Evolutionary conservation across 805 yeast species (phyloP).

Genomic region (Debaryomyces hansenii): DNA sequence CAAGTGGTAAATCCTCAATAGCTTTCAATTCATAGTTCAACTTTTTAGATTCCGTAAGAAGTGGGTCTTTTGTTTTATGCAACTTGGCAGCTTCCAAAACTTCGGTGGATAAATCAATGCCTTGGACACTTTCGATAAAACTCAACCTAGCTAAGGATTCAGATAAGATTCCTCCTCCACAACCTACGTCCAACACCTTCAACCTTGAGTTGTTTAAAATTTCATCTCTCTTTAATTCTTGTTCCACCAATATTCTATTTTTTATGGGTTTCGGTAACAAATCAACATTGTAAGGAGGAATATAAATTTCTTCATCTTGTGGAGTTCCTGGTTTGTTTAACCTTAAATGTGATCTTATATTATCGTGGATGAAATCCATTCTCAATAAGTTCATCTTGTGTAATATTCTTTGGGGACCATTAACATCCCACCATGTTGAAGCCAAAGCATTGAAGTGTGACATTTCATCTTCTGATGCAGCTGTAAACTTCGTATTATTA

Average conservation of each 20-base stretch:
- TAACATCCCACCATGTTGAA: slow-evolving; percentile 96
- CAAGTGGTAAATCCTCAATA: slow-evolving; percentile 54
- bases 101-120: slow-evolving; percentile 82
- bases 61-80: slow-evolving; percentile 70
- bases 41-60: slow-evolving; percentile 42
- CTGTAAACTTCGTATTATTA: slow-evolving; percentile 19
- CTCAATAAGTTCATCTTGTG: slow-evolving; percentile 92
- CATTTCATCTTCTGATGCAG: slow-evolving; percentile 63
- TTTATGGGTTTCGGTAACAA: slow-evolving; percentile 62
- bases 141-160: slow-evolving; percentile 83
- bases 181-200: slow-evolving; percentile 82
- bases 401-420: slow-evolving; percentile 89
- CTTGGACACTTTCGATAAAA: slow-evolving; percentile 63
- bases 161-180: slow-evolving; percentile 96
- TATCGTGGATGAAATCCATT: slow-evolving; percentile 79
- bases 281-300: slow-evolving; percentile 75
- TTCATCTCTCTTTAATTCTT: slow-evolving; percentile 45
- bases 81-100: slow-evolving; percentile 76
- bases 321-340: slow-evolving; percentile 34
- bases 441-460: slow-evolving; percentile 85
- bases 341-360: slow-evolving; percentile 46
- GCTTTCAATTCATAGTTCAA: slow-evolving; percentile 61
- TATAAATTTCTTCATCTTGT: slow-evolving; percentile 51
- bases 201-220: slow-evolving; percentile 37
- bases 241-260: slow-evolving; percentile 48